Percentiles rank a stretch among this genome's conserved stretches.
phyloP scores from a whole-genome alignment of 352 stramenopile species.

The Phytopythium ostracodes region DNA sequence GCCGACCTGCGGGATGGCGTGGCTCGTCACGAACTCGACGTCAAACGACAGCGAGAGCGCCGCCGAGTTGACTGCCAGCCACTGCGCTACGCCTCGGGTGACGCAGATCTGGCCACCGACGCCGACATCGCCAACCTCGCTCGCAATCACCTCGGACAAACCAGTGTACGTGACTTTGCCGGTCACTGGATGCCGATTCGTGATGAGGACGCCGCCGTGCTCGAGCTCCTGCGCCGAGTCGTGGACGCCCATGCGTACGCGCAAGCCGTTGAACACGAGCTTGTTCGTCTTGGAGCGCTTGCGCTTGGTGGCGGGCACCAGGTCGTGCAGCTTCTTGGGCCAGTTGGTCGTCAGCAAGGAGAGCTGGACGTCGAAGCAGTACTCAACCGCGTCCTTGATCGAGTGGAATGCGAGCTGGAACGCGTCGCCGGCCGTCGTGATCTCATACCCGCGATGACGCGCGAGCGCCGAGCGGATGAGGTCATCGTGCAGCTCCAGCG shows the following conservation, averaged over 20 bases:
- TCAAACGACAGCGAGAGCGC: conserved; percentile 16
- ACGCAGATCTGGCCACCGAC: conserved; percentile 49
- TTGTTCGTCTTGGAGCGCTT: conserved; percentile 38
- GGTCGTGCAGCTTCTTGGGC: conserved; percentile 42
- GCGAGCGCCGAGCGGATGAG: conserved; percentile 34
- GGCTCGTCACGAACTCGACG: conserved; percentile 23
- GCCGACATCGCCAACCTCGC: conserved; percentile 43
- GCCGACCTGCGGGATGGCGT: conserved; percentile 31
- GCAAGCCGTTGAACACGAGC: conserved; percentile 43
- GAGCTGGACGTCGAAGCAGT: conserved; percentile 49
- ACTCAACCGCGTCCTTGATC: conserved; percentile 50
- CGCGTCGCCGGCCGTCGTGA: conserved; percentile 49
- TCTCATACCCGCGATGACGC: conserved; percentile 48
- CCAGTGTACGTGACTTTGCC: conserved; percentile 51
- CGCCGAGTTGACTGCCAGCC: conserved; percentile 28
- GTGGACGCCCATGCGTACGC: conserved; percentile 58
- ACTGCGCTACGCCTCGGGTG: conserved; percentile 34
- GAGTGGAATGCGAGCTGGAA: conserved; percentile 63
- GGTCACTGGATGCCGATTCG: conserved; percentile 39
- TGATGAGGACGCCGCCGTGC: conserved; percentile 43
- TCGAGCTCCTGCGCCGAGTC: conserved; percentile 24
- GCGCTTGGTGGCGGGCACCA: conserved; percentile 22
- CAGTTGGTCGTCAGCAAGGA: conserved; percentile 33
- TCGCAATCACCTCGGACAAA: conserved; percentile 53
- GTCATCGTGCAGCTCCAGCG: conserved; percentile 53